Base-by-base conservation (phyloP, 2,329 filamentous ascomycete genomes). In the Rhynchosporium agropyri region DNA sequence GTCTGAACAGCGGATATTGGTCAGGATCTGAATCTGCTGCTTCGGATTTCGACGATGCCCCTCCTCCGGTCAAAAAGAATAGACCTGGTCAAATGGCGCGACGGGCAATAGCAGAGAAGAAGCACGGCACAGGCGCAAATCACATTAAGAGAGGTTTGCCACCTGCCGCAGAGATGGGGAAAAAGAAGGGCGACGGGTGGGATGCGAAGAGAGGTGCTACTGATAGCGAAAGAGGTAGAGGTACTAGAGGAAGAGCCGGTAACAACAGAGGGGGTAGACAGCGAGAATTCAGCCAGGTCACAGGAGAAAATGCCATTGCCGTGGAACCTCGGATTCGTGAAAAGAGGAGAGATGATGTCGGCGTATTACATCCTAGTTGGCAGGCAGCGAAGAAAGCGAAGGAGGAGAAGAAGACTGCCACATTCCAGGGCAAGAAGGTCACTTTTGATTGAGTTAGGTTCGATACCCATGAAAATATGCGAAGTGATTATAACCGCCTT, bases 91-190 rank as follows among this genome's bases (percentile, higher is more conserved):
- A 96, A 76, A 83, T 87, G 49, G 89, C 89, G n/a, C 84, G 91
- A 8, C 89, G 90, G 73, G 84, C 87, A 29, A 89, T 95, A 63
- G 90, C 87, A 80, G 90, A 94, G 78, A 88, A 91, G 78, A 94
- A 93, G 73, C 94, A 83, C 74, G 90, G 90, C 56, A 80, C 82
- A 13, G 81, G 83, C 65, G 91, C 91, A 1, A 75, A 75, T 49
- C 74, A 75, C 62, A 71, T 75, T 26, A 69, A 70, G 50, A 65
- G 63, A 4, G 74, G 72, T 3, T 59, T 68, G 31, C 67, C 62
- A 2, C 51, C 64, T 29, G 67, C 67, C 9, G 63, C 56, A 31
- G 54, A 58, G 12, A 65, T 68, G 40, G 65, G 73, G 49, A 75
- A 80, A 43, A 63, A 72, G 55, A 75, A 80, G 40, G 82, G 84